Evolutionary conservation across 1,284 basidiomycete species (phyloP).

Genomic region (Cutaneotrichosporon spelunceum): DNA sequence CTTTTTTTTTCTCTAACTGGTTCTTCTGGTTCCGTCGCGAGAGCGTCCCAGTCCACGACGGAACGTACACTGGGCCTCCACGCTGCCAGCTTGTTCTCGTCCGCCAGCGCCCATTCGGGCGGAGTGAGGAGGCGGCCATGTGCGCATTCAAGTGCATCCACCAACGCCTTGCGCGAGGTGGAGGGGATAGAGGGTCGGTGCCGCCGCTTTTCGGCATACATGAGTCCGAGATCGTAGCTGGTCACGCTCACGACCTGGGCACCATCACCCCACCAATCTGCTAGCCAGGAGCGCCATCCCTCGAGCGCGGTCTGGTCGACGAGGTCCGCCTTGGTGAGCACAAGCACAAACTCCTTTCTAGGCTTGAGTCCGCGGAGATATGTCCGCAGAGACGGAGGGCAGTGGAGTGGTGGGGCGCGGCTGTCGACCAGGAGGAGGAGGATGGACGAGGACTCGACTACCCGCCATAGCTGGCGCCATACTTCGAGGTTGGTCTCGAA

Average conservation of each 20-base stretch:
- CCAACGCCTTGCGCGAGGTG: constrained; percentile 56
- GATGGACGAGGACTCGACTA: constrained; percentile 78
- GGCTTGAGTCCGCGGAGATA: constrained; percentile 53
- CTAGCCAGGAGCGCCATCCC: constrained; percentile 68
- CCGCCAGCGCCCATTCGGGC: constrained; percentile 52
- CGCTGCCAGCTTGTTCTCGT: constrained; percentile 55
- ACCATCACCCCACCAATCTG: constrained; percentile 52
- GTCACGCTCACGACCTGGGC: constrained; percentile 65
- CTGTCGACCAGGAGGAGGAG: constrained; percentile 80
- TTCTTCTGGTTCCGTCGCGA: constrained; percentile 16
- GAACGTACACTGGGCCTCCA: constrained; percentile 67
- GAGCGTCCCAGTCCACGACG: constrained; percentile 67
- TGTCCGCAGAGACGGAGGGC: constrained; percentile 55
- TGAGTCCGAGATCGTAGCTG: constrained; percentile 62
- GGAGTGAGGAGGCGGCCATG: constrained; percentile 69
- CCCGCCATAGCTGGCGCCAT: constrained; percentile 82
- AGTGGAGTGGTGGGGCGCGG: constrained; percentile 68
- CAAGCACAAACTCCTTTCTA: constrained; percentile 64
- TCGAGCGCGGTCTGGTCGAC: constrained; percentile 59
- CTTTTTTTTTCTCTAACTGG: no score
- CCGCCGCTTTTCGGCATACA: constrained; percentile 19
- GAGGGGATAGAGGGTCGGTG: constrained; percentile 66
- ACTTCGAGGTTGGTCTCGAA: constrained; percentile 88
- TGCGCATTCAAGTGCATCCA: constrained; percentile 64
- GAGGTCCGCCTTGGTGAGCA: constrained; percentile 81